Base-by-base conservation (phyloP, 2,329 filamentous ascomycete genomes). In the Arthrinium phaeospermum region DNA sequence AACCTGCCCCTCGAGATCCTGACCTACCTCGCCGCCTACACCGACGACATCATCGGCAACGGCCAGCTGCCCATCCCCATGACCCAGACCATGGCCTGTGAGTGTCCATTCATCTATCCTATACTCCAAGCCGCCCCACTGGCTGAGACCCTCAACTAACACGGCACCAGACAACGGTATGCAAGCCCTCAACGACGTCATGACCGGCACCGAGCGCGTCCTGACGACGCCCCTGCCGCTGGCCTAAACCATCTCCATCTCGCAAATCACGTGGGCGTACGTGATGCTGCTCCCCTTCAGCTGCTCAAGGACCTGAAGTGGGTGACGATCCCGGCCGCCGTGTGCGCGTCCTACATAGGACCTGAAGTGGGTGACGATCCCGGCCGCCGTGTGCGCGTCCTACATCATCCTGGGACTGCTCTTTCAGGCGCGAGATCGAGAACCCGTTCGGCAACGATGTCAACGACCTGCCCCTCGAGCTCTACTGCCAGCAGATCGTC, bases 251-350 rank as follows among this genome's bases (percentile, higher is more conserved):
- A 97, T 97, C 77, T 90, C 93, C 77, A 95, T 96, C 80, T 91
- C 91, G 27, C 94, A 97, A 80, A 96, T 96, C 79, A 94, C 94
- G 45, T 95, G 93, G 90, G 89, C 95, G 70, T 97, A 96, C 82
- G 91, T 96, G 70, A 83, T 94, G 76, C 87, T 94, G 2, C 88
- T 94, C 71, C 94, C 94, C 7, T 96, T 96, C 94, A 97, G 83
- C 89, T 97, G 8, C 89, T 90, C 79, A 79, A 81, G 0, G 80
- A 82, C 3, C 89, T 97, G 0, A 77, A 82, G 8, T 96, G 92
- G 91, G 87, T 95, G 75, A 92, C 94, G 16, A 95, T 96, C 75
- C 94, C 94, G 0, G 94, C 91, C 46, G 92, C 91, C 64, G 84
- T 95, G 22, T 87, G 86, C 4, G 92, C 91, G 3, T 91, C 92